Base-by-base conservation (phyloP, 805 yeast species). In the Saccharomycopsis sp. region DNA sequence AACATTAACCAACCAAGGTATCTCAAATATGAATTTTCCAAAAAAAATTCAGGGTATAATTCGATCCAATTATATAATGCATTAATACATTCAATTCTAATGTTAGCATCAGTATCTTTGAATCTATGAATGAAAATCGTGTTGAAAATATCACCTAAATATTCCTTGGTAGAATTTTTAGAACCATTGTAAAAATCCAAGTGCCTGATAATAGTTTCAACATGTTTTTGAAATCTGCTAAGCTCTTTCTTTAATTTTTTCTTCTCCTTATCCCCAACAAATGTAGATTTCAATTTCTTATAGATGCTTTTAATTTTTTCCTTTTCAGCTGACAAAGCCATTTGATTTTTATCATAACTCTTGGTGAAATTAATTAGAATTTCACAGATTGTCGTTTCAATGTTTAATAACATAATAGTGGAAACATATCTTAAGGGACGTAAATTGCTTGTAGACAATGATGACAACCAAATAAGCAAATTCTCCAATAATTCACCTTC, bases 1-100 rank as follows among this genome's bases (percentile, higher is more conserved):
- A 89, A 79, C 34, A 89, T 64, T 27, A 85, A 66, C 94, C 94
- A 84, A 3, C 95, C 95, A 56, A 84, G 71, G 59, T 84, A 85
- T 51, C 88, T 73, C 51, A 87, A 67, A 55, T 79, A 85, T 1
- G 79, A 66, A 9, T 81, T 79, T 49, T 77, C 83, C 51, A 83
- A 72, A 55, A 84, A 87, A 43, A 69, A 64, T 46, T 82, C 88
- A 0, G 95, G 94, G 50, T 73, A 74, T 4, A 64, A 57, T n/a
- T 72, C 68, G 63, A 85, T 83, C 85, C 95, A 84, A 14, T 62
- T 65, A n/a, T 86, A 78, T 41, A 88, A 64, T 28, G 72, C 69
- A 6, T 59, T 54, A 54, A 85, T 66, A 44, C 95, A 82, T 46
- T 81, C 87, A 24, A 73, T 71, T 53, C 97, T 71, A 28, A 89